Conservation (phyloP, 306 rosid species). For the Pterocarpus santalinus region DNA sequence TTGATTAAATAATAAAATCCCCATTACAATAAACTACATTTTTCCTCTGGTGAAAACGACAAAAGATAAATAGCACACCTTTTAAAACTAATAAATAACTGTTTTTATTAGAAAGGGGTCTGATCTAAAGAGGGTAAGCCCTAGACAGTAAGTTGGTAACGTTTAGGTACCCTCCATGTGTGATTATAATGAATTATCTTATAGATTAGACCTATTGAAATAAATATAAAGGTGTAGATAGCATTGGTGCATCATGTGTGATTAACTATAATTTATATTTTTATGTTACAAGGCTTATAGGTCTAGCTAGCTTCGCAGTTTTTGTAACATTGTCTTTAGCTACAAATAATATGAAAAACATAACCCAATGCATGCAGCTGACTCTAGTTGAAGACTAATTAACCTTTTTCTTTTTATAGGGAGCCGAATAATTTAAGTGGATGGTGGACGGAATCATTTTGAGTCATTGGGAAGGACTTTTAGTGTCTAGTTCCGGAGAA, state of each 20-base stretch:
- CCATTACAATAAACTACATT: background rate
- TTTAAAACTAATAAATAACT: constrained; percentile 3
- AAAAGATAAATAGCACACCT: constrained; percentile 42
- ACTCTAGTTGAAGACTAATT: constrained; percentile 45
- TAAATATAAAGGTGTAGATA: constrained; percentile 5
- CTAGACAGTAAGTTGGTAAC: background rate
- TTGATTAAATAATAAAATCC: constrained; percentile 35
- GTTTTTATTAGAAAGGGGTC: background rate
- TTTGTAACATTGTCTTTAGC: constrained; percentile 13
- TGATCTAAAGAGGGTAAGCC: constrained; percentile 2
- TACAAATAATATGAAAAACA: background rate
- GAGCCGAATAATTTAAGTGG: background rate
- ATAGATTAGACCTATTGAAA: constrained; percentile 6
- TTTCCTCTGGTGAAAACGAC: constrained; percentile 40
- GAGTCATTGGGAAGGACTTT: constrained; percentile 56
- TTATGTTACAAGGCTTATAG: background rate
- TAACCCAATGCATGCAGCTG: constrained; percentile 30
- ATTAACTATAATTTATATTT: background rate
- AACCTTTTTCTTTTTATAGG: background rate
- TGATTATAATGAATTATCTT: constrained; percentile 32
- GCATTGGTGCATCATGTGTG: constrained; percentile 15
- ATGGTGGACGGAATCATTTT: constrained; percentile 72
- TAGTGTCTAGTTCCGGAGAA: constrained; percentile 75
- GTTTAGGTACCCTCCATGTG: constrained; percentile 36
- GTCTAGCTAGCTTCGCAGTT: constrained; percentile 16